Base-by-base conservation (phyloP, 495 filamentous ascomycete species). In the Opeltia flavorubescens region DNA sequence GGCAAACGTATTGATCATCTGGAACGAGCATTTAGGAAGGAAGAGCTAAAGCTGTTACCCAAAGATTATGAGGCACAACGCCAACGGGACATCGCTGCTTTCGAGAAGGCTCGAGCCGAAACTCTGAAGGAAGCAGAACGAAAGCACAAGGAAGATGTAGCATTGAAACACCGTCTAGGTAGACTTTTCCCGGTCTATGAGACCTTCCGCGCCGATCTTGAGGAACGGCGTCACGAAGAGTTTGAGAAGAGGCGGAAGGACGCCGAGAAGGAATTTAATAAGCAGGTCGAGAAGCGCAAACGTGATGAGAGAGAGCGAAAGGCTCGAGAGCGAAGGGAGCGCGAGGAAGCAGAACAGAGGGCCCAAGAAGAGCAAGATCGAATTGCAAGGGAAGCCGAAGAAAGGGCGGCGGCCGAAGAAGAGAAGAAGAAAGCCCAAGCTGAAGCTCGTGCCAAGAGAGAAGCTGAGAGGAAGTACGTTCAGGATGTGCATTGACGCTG, bases 1-100 rank as follows among this genome's bases (percentile, higher is more conserved):
- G 84, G 83, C 60, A 95, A 95, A 76, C 81, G 91, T 50, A 88
- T 96, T 59, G 91, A 98, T 63, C 91, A 98, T 66, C 71, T 98
- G 55, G 91, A 98, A 72, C 86, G 91, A 66, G 93, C 91, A 21
- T 89, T 91, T 74, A 77, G 93, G 55, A 83, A 85, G 54, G 93
- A 96, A 64, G 91, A 98, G 61, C 64, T 84, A 55, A 95, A 95
- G 75, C 85, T 94, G 62, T 70, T 98, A 43, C 68, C 80, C 42
- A 76, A 83, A 45, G 93, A 98, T 59, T 93, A 89, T 51, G 87
- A 83, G 48, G 67, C 67, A 38, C 91, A 98, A 69, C 81, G 82
- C 59, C 77, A 88, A 62, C 72, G 64, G 23, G 91, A 98, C 59
- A 55, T 83, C 47, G 82, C 77, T 33, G 77, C 85, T 2, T 89